phyloP scores from a whole-genome alignment of 768 basidiomycete genomes.

The Russula compacta region DNA sequence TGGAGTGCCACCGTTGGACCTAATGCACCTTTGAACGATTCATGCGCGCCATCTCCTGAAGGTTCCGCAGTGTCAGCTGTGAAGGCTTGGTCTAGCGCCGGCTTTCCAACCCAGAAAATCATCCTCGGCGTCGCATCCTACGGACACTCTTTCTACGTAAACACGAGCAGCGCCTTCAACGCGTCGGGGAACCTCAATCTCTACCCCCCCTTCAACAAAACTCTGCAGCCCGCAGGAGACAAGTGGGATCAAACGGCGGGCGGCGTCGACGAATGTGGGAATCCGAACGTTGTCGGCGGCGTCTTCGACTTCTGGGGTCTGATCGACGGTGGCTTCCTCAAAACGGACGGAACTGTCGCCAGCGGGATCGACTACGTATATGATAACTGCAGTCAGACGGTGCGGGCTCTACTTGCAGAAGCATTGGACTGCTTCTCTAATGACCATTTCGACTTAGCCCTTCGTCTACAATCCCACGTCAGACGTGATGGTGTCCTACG shows the following conservation, averaged over 20 bases:
- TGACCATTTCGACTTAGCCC: slow-evolving; percentile 36
- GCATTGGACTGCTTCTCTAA: neutral
- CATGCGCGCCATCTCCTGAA: neutral
- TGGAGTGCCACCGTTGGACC: slow-evolving; percentile 7
- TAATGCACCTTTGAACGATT: slow-evolving; percentile 18
- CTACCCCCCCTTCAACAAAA: slow-evolving; percentile 44
- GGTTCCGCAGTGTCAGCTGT: slow-evolving; percentile 15
- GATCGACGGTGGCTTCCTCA: slow-evolving; percentile 11
- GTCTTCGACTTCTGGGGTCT: slow-evolving; percentile 18
- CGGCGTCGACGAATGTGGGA: slow-evolving; percentile 28
- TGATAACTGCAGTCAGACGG: slow-evolving; percentile 68
- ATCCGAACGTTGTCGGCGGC: slow-evolving; percentile 22
- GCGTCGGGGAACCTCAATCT: slow-evolving; percentile 29
- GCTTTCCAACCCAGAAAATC: slow-evolving; percentile 38
- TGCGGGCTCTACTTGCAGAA: slow-evolving; percentile 28
- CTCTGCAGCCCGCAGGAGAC: slow-evolving; percentile 36
- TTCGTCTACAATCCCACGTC: slow-evolving; percentile 51
- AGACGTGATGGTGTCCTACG: slow-evolving; percentile 55
- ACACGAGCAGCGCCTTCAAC: slow-evolving; percentile 31
- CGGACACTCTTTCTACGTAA: slow-evolving; percentile 61
- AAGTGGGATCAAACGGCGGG: slow-evolving; percentile 23
- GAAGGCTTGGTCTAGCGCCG: slow-evolving; percentile 10
- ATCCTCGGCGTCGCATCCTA: slow-evolving; percentile 81
- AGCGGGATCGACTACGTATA: slow-evolving; percentile 42
- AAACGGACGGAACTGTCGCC: slow-evolving; percentile 5